Evolutionary conservation across 2,329 filamentous ascomycete species (phyloP), one percentile per base, ranked within the genome.

Genomic region (Exophiala spinifera): DNA sequence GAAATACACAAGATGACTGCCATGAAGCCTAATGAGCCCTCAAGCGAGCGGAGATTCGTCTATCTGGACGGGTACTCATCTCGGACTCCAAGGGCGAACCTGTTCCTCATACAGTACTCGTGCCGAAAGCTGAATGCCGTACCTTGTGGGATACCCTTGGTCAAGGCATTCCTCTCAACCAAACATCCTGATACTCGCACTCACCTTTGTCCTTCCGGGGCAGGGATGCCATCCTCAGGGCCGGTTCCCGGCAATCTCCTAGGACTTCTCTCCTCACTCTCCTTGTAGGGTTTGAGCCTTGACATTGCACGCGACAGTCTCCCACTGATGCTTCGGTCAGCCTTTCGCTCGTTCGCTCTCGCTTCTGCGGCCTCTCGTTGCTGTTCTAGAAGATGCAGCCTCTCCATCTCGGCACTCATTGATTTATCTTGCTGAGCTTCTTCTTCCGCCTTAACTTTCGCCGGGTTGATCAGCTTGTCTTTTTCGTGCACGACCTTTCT

Each of bases 381-480:
- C 46, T 54, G 46, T 45, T 76, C 52, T 1, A 63, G 58, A 42
- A 63, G 58, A 42, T 74, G 73, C 36, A 80, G 79, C 61, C 84
- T 80, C 69, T 86, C 76, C 62, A 77, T 84, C 66, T 81, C 79
- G 48, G 87, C 84, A 58, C 73, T 78, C 60, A 79, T 73, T 28
- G 79, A 82, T 64, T 85, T 83, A 61, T 87, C 81, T 48, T 72
- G 74, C 57, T 74, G 73, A 42, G 72, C 76, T 50, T 79, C 74
- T 56, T 74, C 66, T 37, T 74, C 69, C 61, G 66, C 67, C 53
- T 68, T 65, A 54, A 78, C 77, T 65, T 82, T 80, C 56, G 86
- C 83, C 0, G 85, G 85, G 36, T 80, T 75, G 1, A 87, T 60
- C 6, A 86, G 65, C 64, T 83, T 85, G 52, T 84, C 82, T 55